Percentiles rank a stretch among this genome's conserved stretches.
Evolutionary conservation across 495 filamentous ascomycete species (phyloP).

Genomic region (Chaetomium cochliodes): DNA sequence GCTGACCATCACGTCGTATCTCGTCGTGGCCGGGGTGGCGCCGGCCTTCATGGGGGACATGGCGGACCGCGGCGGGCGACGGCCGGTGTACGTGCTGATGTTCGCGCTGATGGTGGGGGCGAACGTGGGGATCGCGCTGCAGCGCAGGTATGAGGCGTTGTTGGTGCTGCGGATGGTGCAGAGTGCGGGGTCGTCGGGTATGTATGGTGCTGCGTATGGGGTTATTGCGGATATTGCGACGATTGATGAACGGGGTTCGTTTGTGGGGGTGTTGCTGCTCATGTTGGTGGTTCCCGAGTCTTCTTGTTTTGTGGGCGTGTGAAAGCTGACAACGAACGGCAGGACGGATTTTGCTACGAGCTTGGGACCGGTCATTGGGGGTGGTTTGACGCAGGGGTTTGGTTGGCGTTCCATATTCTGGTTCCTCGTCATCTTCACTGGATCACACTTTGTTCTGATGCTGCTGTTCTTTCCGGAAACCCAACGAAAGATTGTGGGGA

Average conservation of each 20-base stretch:
- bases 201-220: constrained; percentile 44
- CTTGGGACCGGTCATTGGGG: constrained; percentile 49
- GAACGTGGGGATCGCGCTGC: constrained; percentile 52
- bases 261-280: constrained; percentile 37
- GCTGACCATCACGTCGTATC: constrained; percentile 52
- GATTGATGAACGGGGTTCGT: constrained; percentile 48
- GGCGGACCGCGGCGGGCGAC: constrained; percentile 48
- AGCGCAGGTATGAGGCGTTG: constrained; percentile 48
- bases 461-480: constrained; percentile 59
- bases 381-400: constrained; percentile 56
- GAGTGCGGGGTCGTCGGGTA: constrained; percentile 46
- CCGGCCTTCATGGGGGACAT: constrained; percentile 52
- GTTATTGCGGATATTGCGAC: constrained; percentile 52
- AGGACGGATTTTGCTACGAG: constrained; percentile 25
- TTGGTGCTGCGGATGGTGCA: constrained; percentile 53
- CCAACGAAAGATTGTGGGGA: constrained; percentile 61
- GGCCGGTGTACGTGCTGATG: constrained; percentile 50
- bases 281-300: constrained; percentile 4
- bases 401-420: constrained; percentile 71
- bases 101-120: constrained; percentile 50
- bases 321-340: background rate
- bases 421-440: constrained; percentile 59
- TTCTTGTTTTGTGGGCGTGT: background rate
- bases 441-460: constrained; percentile 43
- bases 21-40: constrained; percentile 49